Evolutionary conservation across 805 yeast genomes (phyloP).

Genomic region (Osmozyma mogii): DNA sequence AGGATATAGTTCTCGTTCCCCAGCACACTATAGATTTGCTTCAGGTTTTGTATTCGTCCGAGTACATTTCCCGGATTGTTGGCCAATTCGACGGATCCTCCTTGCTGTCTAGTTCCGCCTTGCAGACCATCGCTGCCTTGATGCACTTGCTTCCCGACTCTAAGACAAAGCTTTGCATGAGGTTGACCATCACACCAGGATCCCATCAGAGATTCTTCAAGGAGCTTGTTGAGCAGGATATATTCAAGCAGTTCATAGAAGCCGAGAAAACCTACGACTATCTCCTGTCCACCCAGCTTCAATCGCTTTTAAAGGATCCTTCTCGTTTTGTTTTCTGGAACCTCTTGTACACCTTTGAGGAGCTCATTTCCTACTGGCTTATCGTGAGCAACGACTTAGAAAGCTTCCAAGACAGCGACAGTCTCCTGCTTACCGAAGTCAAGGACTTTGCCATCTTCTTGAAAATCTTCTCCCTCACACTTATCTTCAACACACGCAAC

Average conservation of each 20-base stretch:
- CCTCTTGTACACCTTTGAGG: slow-evolving; percentile 43
- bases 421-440: slow-evolving; percentile 33
- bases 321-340: slow-evolving; percentile 21
- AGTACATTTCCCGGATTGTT: slow-evolving; percentile 4
- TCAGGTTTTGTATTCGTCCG: slow-evolving; percentile 3
- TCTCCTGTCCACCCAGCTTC: background rate
- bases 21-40: background rate
- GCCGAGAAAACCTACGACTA: slow-evolving; percentile 3
- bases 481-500: slow-evolving; percentile 33
- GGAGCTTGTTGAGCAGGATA: slow-evolving; percentile 14
- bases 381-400: slow-evolving; percentile 62
- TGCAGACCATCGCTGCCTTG: slow-evolving; percentile 19
- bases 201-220: slow-evolving; percentile 25
- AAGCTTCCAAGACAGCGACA: slow-evolving; percentile 36
- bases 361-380: slow-evolving; percentile 58
- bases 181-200: slow-evolving; percentile 33
- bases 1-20: background rate
- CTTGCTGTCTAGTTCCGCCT: slow-evolving; percentile 11
- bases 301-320: background rate
- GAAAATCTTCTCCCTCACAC: slow-evolving; percentile 40
- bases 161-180: slow-evolving; percentile 33
- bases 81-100: background rate
- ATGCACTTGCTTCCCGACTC: slow-evolving; percentile 29
- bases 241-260: slow-evolving; percentile 12
- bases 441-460: slow-evolving; percentile 38